A percentile compares a stretch with the other conserved stretches of the same genome.
phyloP scores from a whole-genome alignment of 2,329 filamentous ascomycete species.

The Colletotrichum costaricense region DNA sequence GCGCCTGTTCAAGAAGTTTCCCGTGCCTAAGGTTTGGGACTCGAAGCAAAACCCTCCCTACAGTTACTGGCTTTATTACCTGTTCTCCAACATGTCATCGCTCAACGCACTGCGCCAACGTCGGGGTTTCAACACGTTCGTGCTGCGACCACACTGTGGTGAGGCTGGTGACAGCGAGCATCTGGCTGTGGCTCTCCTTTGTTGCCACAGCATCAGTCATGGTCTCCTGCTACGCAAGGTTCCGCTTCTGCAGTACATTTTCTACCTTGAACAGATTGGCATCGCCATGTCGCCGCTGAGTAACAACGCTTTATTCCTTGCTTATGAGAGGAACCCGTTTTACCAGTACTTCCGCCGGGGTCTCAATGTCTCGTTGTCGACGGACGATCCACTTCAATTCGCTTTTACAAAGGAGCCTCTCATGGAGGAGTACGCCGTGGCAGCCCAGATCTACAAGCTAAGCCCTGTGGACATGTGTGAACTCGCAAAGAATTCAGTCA shows the following conservation, averaged over 20 bases:
- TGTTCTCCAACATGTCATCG: slow-evolving; percentile 93
- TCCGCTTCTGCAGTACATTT: slow-evolving; percentile 93
- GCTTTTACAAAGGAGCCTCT: slow-evolving; percentile 98
- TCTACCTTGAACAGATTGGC: slow-evolving; percentile 97
- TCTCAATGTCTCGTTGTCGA: slow-evolving; percentile 94
- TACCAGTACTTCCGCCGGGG: slow-evolving; percentile 95
- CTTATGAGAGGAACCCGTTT: slow-evolving; percentile 97
- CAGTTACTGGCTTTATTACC: slow-evolving; percentile 98
- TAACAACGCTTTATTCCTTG: slow-evolving; percentile 96
- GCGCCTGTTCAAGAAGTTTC: slow-evolving; percentile 95
- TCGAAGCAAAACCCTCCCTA: slow-evolving; percentile 97
- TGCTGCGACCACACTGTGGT: slow-evolving; percentile 92
- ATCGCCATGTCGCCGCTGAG: slow-evolving; percentile 99
- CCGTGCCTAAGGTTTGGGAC: slow-evolving; percentile 87
- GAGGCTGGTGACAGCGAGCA: slow-evolving; percentile 98
- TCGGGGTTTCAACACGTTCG: slow-evolving; percentile 95
- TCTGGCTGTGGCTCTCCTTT: slow-evolving; percentile 88
- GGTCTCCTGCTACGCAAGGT: slow-evolving; percentile 93
- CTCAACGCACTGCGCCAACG: slow-evolving; percentile 92
- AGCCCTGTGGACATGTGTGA: slow-evolving; percentile 99
- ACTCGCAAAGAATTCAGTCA: slow-evolving; percentile 93
- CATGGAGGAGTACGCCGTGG: slow-evolving; percentile 98
- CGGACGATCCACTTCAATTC: slow-evolving; percentile 96
- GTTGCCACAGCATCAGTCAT: slow-evolving; percentile 97
- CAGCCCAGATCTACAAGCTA: slow-evolving; percentile 98